Evolutionary conservation across 116 monocot species (phyloP).

Genomic region (Iris pallida): DNA sequence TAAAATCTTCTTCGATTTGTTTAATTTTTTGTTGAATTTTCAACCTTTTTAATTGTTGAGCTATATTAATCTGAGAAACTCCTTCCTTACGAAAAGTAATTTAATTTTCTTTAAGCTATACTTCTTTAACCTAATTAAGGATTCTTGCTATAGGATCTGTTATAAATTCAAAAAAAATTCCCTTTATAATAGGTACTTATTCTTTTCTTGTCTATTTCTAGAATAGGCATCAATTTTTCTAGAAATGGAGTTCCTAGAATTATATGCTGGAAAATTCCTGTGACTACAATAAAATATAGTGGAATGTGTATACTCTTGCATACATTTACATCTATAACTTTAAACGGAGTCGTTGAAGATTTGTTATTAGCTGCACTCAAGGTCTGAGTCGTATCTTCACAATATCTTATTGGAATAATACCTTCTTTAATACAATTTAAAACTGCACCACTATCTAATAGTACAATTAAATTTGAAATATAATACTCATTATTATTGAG

Average conservation of each 20-base stretch:
- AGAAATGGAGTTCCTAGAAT: conserved; percentile 3
- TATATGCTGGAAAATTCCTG: not conserved
- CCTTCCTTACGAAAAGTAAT: not conserved
- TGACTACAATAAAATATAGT: not conserved
- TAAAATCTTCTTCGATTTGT: not conserved
- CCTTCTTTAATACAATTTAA: not conserved
- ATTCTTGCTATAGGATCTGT: not conserved
- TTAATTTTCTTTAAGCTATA: not conserved
- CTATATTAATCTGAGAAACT: not conserved
- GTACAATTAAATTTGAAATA: not conserved
- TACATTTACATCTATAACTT: no score
- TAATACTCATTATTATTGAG: not conserved
- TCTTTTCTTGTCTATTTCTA: not conserved
- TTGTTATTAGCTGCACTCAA: no score
- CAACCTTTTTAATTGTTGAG: not conserved
- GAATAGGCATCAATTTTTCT: not conserved
- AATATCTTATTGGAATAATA: not conserved
- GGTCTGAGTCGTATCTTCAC: not conserved
- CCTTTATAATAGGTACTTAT: not conserved
- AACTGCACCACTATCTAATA: not conserved
- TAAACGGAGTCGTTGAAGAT: no score
- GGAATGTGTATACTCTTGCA: not conserved
- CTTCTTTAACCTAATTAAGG: not conserved
- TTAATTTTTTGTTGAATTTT: not conserved
- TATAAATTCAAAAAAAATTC: not conserved